Conservation (phyloP, 331 rosid genomes). For the Quercus lobata region DNA sequence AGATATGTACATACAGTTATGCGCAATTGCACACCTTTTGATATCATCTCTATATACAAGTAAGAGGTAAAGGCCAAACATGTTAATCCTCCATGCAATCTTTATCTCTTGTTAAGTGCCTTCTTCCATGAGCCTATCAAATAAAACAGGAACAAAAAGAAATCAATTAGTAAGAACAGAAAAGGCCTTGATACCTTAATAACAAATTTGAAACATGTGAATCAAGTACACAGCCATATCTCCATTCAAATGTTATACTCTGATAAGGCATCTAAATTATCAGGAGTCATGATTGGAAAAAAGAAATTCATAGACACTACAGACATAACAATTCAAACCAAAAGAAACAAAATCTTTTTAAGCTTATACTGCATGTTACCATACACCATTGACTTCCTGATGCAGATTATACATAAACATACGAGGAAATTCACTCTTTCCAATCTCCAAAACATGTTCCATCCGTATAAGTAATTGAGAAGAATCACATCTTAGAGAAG, state of each 20-base stretch:
- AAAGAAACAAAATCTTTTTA: not conserved
- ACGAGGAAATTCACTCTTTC: not conserved
- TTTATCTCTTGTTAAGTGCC: not conserved
- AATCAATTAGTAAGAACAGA: not conserved
- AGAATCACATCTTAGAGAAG: not conserved
- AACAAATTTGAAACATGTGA: not conserved
- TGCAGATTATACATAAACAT: not conserved
- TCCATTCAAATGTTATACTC: not conserved
- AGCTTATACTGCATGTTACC: not conserved
- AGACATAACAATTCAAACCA: not conserved
- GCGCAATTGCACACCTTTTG: constrained; percentile 19
- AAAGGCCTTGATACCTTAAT: not conserved
- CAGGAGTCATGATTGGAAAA: not conserved
- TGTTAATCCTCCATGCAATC: constrained; percentile 3
- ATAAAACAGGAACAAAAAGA: not conserved
- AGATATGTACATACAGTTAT: not conserved
- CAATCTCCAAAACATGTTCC: not conserved
- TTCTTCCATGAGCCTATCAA: constrained; percentile 27
- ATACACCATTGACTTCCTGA: not conserved
- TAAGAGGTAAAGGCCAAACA: constrained; percentile 1
- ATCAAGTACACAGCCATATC: not conserved
- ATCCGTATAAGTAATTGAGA: not conserved
- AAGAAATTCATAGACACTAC: not conserved
- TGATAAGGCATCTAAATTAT: not conserved
- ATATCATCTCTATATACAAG: constrained; percentile 8